Conservation (phyloP, 2,329 filamentous ascomycete genomes). For the Pseudopithomyces chartarum region DNA sequence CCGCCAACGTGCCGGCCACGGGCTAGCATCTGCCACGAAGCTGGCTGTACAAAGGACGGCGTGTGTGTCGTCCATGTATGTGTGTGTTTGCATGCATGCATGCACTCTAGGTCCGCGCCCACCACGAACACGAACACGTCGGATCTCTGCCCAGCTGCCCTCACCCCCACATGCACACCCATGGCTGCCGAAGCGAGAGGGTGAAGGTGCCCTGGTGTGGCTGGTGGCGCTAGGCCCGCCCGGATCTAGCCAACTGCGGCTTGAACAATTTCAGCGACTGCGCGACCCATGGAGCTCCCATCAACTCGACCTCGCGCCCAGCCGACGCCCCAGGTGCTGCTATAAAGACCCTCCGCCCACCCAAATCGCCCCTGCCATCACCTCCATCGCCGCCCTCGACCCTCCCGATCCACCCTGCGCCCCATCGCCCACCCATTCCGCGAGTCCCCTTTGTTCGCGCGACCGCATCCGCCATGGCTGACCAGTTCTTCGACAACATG, state of each 20-base stretch:
- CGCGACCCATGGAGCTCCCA: slow-evolving; percentile 7
- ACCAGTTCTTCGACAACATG: slow-evolving; percentile 76
- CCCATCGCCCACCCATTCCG: slow-evolving; percentile 19
- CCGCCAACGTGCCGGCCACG: too few relatives aligned
- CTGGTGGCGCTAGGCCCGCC: slow-evolving; percentile 7
- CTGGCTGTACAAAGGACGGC: too few relatives aligned
- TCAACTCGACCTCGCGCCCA: background rate
- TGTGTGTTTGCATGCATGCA: too few relatives aligned
- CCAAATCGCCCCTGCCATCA: slow-evolving; percentile 5
- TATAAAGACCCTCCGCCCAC: slow-evolving; percentile 1
- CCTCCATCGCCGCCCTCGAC: slow-evolving; percentile 3
- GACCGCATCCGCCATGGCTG: slow-evolving; percentile 31
- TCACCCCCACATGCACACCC: background rate
- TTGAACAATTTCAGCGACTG: slow-evolving; percentile 16
- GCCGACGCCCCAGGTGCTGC: background rate
- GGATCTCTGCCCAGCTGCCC: background rate
- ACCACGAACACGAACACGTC: too few relatives aligned
- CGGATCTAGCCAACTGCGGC: slow-evolving; percentile 6
- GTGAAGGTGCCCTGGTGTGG: slow-evolving; percentile 5
- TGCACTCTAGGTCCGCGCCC: too few relatives aligned
- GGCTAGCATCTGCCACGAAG: background rate
- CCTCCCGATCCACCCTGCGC: slow-evolving; percentile 3
- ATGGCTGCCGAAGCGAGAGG: slow-evolving; percentile 5
- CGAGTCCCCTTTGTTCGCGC: slow-evolving; percentile 34
- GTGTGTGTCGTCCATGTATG: too few relatives aligned